A percentile compares a stretch with the other conserved stretches of the same genome.
phyloP scores from a whole-genome alignment of 2,329 filamentous ascomycete species.

The Fusarium gaditjirri region DNA sequence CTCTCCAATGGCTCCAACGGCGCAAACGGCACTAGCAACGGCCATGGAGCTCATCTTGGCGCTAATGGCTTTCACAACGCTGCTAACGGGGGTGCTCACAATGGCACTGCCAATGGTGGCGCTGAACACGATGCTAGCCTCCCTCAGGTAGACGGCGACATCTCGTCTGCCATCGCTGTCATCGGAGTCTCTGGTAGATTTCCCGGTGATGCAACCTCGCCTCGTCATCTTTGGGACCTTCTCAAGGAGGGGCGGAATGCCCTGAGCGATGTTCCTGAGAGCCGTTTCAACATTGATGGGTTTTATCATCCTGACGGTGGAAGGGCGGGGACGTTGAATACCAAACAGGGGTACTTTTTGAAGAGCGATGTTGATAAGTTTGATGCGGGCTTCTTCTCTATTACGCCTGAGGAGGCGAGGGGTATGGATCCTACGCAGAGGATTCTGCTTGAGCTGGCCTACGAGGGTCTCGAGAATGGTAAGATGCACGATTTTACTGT shows the following conservation, averaged over 20 bases:
- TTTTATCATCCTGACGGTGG: background rate
- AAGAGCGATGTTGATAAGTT: constrained; percentile 1
- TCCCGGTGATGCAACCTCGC: background rate
- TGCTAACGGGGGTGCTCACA: background rate
- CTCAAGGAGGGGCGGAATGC: background rate
- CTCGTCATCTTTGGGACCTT: constrained; percentile 4
- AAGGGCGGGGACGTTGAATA: background rate
- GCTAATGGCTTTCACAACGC: background rate
- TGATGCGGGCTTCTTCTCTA: background rate
- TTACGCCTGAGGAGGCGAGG: background rate
- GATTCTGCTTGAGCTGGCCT: background rate
- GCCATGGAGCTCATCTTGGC: background rate
- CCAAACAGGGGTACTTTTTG: background rate
- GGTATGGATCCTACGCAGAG: constrained; percentile 11
- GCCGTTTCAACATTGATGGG: background rate
- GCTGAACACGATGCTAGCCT: background rate
- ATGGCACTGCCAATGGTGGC: background rate
- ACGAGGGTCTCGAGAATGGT: background rate
- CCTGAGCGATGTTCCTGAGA: background rate
- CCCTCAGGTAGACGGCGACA: background rate
- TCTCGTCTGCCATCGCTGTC: background rate
- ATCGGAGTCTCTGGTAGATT: constrained; percentile 11
- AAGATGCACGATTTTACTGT: fast-evolving
- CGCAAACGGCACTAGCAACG: background rate
- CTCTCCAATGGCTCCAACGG: constrained; percentile 2